Evolutionary conservation across 2,329 filamentous ascomycete species (phyloP).

Genomic region (Periglandula ipomoeae): DNA sequence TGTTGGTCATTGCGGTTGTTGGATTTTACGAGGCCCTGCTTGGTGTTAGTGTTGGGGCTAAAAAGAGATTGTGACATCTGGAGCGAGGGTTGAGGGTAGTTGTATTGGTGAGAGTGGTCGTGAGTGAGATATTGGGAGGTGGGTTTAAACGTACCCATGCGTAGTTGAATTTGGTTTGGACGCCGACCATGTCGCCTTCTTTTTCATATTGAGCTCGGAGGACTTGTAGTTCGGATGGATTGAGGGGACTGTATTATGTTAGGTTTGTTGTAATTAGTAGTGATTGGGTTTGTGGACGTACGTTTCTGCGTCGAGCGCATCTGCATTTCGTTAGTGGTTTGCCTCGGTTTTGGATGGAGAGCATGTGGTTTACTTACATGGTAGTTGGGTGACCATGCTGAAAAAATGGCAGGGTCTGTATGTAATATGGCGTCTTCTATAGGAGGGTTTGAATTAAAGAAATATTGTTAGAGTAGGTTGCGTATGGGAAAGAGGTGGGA

Average conservation of each 20-base stretch:
- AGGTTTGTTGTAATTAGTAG: background rate
- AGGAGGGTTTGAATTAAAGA: too few relatives aligned
- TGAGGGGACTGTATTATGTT: constrained; percentile 57
- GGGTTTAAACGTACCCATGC: constrained; percentile 68
- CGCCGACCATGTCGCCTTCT: constrained; percentile 90
- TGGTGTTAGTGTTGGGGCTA: too few relatives aligned
- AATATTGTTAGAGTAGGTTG: too few relatives aligned
- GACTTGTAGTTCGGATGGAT: constrained; percentile 85
- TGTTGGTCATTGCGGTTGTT: constrained; percentile 77
- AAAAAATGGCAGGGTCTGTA: constrained; percentile 1
- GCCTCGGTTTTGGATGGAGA: background rate
- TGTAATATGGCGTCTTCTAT: background rate
- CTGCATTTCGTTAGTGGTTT: constrained; percentile 34
- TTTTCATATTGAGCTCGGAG: constrained; percentile 93
- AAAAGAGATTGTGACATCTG: background rate
- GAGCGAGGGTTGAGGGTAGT: background rate
- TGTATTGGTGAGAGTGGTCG: too few relatives aligned
- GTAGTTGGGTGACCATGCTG: constrained; percentile 39
- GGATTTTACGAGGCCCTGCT: constrained; percentile 89
- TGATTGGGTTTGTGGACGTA: constrained; percentile 29
- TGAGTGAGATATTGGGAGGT: too few relatives aligned
- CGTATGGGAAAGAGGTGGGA: background rate
- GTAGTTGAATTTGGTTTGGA: constrained; percentile 99
- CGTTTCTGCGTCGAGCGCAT: constrained; percentile 97
- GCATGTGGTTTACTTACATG: constrained; percentile 28